Percentiles rank a stretch among this genome's conserved stretches.
Conservation (phyloP, 1,284 basidiomycete species). For the Rugosomyces carneus region DNA sequence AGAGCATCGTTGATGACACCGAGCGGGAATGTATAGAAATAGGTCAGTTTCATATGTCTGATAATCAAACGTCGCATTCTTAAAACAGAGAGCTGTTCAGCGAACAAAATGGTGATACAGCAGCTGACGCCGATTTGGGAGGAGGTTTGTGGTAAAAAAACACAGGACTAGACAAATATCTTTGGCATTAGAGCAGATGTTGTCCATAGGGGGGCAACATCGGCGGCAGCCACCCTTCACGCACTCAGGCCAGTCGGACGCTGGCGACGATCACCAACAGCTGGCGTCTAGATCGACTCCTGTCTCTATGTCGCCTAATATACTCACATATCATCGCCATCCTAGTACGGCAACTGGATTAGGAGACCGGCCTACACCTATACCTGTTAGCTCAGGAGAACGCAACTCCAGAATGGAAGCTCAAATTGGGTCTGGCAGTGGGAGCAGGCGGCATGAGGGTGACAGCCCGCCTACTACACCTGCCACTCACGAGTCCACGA, state of each 20-base stretch:
- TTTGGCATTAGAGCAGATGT: too few species aligned
- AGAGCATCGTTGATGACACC: slow-evolving; percentile 45
- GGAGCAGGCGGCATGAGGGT: neutral
- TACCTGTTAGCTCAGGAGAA: too few species aligned
- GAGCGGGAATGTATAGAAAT: too few species aligned
- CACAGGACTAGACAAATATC: neutral
- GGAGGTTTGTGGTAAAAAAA: slow-evolving; percentile 7
- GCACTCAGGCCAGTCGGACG: slow-evolving; percentile 12
- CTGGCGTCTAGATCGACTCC: neutral
- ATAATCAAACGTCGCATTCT: too few species aligned
- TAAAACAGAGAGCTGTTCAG: slow-evolving; percentile 19
- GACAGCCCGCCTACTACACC: neutral
- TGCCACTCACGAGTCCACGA: slow-evolving; percentile 9
- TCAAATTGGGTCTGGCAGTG: too few species aligned
- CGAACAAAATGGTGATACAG: slow-evolving; percentile 55
- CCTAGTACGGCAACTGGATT: too few species aligned
- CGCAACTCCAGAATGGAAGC: too few species aligned
- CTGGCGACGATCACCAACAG: slow-evolving; percentile 6
- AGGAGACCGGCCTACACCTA: neutral
- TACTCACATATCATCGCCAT: too few species aligned
- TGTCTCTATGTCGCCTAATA: too few species aligned
- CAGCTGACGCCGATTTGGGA: slow-evolving; percentile 54
- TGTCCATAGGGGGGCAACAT: too few species aligned
- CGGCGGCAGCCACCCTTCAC: slow-evolving; percentile 11
- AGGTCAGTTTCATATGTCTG: too few species aligned